These are phyloP conservation scores for Dioscorea alata DNA, from an alignment of 106 monocot species.

Conservation along the genomic window DNA sequence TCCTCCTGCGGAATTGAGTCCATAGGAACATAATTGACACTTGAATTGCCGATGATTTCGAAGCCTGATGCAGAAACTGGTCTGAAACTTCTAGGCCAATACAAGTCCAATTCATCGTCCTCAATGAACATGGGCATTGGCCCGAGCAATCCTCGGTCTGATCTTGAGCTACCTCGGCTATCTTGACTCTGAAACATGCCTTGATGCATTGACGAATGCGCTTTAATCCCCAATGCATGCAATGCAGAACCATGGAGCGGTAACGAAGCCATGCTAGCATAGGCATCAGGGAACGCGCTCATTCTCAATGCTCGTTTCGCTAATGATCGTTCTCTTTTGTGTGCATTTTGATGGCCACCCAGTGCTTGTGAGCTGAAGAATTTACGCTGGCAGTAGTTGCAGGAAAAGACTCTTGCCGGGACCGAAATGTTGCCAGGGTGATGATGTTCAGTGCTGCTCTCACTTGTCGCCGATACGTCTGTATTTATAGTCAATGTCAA, in stretches of 20 bases:
- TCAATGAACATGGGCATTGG: constrained; percentile 14
- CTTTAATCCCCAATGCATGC: constrained; percentile 24
- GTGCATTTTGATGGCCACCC: constrained; percentile 54
- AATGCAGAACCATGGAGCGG: constrained; percentile 39
- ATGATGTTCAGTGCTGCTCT: constrained; percentile 15
- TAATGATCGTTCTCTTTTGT: constrained; percentile 44
- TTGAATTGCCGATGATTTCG: background rate
- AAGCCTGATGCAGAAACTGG: background rate
- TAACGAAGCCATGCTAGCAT: constrained; percentile 26
- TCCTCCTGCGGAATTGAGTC: constrained; percentile 11
- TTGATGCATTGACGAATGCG: constrained; percentile 26
- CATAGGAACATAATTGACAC: background rate
- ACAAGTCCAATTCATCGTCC: constrained; percentile 11
- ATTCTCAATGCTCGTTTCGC: constrained; percentile 24
- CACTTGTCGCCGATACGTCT: constrained; percentile 19
- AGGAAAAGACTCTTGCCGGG: constrained; percentile 31
- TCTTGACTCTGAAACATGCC: background rate
- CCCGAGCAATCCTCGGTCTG: constrained; percentile 6
- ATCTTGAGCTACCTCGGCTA: background rate
- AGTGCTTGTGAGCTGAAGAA: constrained; percentile 56
- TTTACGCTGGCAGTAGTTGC: constrained; percentile 63
- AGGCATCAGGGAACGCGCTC: constrained; percentile 10
- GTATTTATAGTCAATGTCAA: constrained; percentile 14
- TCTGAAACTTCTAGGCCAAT: constrained; percentile 43
- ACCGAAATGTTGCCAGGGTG: background rate